Conservation (phyloP, 768 basidiomycete genomes). For the Calvatia gigantea region DNA sequence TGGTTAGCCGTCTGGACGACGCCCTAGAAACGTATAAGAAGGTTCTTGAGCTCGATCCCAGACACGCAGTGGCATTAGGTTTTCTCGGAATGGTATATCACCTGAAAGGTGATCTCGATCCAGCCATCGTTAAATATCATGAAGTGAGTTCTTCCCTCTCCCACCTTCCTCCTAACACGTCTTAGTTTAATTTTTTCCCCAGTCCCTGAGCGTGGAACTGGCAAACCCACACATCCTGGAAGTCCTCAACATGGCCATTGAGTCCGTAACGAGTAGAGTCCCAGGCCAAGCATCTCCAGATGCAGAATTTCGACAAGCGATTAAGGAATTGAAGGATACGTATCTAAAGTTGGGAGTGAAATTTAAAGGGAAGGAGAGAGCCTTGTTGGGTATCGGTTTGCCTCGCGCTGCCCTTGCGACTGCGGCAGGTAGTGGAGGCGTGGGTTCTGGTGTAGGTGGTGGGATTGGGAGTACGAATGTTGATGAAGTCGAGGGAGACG, state of each 20-base stretch:
- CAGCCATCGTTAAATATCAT: slow-evolving; percentile 88
- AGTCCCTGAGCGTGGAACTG: slow-evolving; percentile 81
- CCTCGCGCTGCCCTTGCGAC: not conserved
- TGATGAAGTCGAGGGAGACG: slow-evolving; percentile 7
- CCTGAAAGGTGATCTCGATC: slow-evolving; percentile 64
- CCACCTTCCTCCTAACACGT: not conserved
- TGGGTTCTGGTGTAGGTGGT: not conserved
- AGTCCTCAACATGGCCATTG: slow-evolving; percentile 77
- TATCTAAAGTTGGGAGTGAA: slow-evolving; percentile 3
- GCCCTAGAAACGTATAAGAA: slow-evolving; percentile 73
- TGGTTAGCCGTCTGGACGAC: slow-evolving; percentile 46
- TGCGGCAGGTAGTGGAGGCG: not conserved
- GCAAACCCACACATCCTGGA: slow-evolving; percentile 81
- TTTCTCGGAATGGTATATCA: slow-evolving; percentile 91
- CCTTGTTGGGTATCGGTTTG: slow-evolving; percentile 2
- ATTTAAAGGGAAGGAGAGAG: slow-evolving; percentile 11
- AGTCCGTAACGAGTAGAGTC: slow-evolving; percentile 29
- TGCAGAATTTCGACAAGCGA: slow-evolving; percentile 2
- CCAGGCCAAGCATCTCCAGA: not conserved
- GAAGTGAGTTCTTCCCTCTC: slow-evolving; percentile 52
- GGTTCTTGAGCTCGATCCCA: slow-evolving; percentile 86
- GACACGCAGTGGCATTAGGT: slow-evolving; percentile 75
- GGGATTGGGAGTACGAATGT: slow-evolving; percentile 1
- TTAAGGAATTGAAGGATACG: slow-evolving; percentile 10
- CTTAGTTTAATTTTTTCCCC: slow-evolving; percentile 6